Conservation (phyloP, 164 flowering plant species). For the Vitis riparia region DNA sequence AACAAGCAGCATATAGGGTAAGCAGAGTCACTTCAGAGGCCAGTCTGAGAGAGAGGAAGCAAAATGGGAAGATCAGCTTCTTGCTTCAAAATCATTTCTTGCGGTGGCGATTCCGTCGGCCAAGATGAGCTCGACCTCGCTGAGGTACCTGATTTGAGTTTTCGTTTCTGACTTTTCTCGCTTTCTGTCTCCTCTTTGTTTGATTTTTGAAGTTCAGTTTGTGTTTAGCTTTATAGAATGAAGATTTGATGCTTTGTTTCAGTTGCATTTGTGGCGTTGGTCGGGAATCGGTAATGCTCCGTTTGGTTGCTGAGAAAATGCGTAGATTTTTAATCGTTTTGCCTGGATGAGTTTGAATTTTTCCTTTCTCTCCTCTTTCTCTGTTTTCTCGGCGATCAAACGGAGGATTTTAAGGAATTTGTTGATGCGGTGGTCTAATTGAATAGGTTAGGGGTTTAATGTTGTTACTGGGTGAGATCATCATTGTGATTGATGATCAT, state of each 20-base stretch:
- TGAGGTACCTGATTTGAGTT: slow-evolving; percentile 32
- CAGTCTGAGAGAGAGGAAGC: slow-evolving; percentile 5
- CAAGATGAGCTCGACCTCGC: slow-evolving; percentile 40
- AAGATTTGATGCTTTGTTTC: neutral
- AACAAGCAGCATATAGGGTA: slow-evolving; percentile 8
- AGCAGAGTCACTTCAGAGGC: neutral
- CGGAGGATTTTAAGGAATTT: too few species aligned
- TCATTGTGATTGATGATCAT: neutral
- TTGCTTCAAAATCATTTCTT: slow-evolving; percentile 71
- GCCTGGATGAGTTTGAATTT: too few species aligned
- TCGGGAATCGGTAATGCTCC: neutral
- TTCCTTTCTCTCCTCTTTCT: too few species aligned
- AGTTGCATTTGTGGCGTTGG: neutral
- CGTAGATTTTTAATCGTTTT: too few species aligned
- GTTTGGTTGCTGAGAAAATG: neutral
- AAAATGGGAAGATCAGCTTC: slow-evolving; percentile 53
- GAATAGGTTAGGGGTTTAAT: too few species aligned
- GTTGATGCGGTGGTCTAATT: too few species aligned
- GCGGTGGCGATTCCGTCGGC: slow-evolving; percentile 57
- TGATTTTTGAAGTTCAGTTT: neutral
- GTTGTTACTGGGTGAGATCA: neutral
- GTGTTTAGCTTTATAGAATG: neutral
- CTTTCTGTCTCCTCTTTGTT: neutral
- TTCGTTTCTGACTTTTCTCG: neutral
- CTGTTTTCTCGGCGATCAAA: too few species aligned